Base-by-base conservation (phyloP, 306 rosid species). In the Cotoneaster glaucophyllus region DNA sequence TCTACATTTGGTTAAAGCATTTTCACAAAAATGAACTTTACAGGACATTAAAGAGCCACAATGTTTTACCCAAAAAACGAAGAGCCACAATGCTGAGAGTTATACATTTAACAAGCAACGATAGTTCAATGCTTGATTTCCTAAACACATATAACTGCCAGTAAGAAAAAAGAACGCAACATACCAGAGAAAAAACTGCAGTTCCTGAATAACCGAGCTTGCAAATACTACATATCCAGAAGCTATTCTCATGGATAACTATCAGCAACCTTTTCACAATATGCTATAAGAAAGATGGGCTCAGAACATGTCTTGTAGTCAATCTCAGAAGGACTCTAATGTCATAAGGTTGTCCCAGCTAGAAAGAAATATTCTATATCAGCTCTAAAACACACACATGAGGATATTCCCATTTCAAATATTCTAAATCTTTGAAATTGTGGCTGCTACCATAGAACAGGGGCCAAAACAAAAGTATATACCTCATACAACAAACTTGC, bases 141-240 rank as follows among this genome's bases (percentile, higher is more conserved):
- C 14, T 34, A 50, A 34, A 70, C 6, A 50, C 5, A 29, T 21
- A 5, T 28, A 54, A 70, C 14, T 48, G 48, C 63, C 44, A 12
- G 15, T 39, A 4, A 69, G 37, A 59, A 54, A 59, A 64, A 54
- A 75, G 43, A 52, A 78, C 2, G 84, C 48, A 71, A 21, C 78
- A 73, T 84, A 90, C 98, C 90, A 91, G 86, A 71, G 97, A 94
- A 79, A 92, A 90, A 71, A 94, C 88, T 58, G 93, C 93, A 50
- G 96, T 90, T 82, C 98, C 98, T 57, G 97, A 90, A 80, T 95
- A 95, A 79, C 97, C 12, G 44, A 39, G 12, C 44, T 39, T 39
- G 44, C 97, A 70, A 94, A 34, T 84, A 87, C 96, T 90, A 64
- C 96, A 91, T 4, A 96, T 89, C 97, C 98, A 92, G 83, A 87